Percentiles rank a stretch among this genome's conserved stretches.
These are phyloP conservation scores for Verticillium nubilum DNA, from an alignment of 2,329 filamentous ascomycete species.

Conservation along the genomic window DNA sequence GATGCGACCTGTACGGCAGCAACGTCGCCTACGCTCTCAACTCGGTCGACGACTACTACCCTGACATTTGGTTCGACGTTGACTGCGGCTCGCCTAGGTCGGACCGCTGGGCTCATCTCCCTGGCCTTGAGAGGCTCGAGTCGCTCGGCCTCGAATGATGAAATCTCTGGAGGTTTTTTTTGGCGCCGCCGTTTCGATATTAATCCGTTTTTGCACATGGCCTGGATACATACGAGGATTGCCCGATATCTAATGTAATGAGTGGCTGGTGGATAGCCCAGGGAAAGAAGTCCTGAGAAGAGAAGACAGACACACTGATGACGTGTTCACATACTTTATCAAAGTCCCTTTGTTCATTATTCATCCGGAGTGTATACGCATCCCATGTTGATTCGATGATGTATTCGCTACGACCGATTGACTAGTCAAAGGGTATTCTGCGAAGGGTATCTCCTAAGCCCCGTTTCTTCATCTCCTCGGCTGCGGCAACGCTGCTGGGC, in stretches of 20 bases:
- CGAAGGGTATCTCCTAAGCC: slow-evolving; percentile 56
- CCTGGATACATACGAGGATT: not conserved
- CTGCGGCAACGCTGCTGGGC: slow-evolving; percentile 86
- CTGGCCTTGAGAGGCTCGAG: slow-evolving; percentile 6
- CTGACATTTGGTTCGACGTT: slow-evolving; percentile 29
- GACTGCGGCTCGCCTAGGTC: slow-evolving; percentile 26
- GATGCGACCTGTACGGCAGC: slow-evolving; percentile 30
- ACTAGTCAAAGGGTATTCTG: slow-evolving; percentile 74
- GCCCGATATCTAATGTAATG: not conserved
- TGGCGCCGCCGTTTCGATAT: not conserved
- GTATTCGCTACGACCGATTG: not conserved
- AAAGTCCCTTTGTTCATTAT: not conserved
- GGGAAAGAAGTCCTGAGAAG: not conserved
- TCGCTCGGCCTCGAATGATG: slow-evolving; percentile 5
- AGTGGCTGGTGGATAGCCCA: not conserved
- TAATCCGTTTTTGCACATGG: not conserved
- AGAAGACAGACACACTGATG: not conserved
- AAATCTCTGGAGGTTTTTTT: not conserved
- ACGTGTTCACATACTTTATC: not conserved
- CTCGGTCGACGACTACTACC: slow-evolving; percentile 20
- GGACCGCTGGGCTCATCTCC: slow-evolving; percentile 14
- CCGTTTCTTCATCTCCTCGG: slow-evolving; percentile 79
- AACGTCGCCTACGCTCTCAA: slow-evolving; percentile 21
- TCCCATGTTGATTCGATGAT: not conserved
- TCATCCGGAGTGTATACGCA: not conserved